Conservation (phyloP, 2,329 filamentous ascomycete species). For the Pseudocercospora pini-densiflorae region DNA sequence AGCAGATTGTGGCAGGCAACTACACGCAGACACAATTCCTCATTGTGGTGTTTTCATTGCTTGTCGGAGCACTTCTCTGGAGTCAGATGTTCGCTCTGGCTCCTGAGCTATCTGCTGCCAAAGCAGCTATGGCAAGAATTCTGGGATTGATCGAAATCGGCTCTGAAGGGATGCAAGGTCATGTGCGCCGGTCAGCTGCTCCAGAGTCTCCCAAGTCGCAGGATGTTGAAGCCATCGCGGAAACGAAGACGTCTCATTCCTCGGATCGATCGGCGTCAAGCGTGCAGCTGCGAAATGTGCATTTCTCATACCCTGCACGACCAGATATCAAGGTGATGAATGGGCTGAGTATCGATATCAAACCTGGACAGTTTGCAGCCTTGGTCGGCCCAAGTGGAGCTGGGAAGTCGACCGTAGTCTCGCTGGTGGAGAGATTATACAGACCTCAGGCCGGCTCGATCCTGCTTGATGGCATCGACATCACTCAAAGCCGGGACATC, state of each 20-base stretch:
- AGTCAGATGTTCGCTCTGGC: slow-evolving; percentile 76
- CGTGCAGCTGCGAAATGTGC: slow-evolving; percentile 48
- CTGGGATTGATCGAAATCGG: slow-evolving; percentile 47
- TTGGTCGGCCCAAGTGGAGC: slow-evolving; percentile 49
- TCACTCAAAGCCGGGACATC: slow-evolving; percentile 37
- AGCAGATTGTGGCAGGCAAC: slow-evolving; percentile 67
- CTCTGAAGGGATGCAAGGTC: slow-evolving; percentile 19
- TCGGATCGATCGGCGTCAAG: neutral
- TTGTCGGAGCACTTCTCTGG: slow-evolving; percentile 74
- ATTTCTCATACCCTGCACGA: slow-evolving; percentile 69
- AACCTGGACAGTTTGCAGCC: slow-evolving; percentile 46
- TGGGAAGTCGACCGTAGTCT: slow-evolving; percentile 48
- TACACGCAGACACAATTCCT: slow-evolving; percentile 72
- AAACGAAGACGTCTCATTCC: neutral
- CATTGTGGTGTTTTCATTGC: slow-evolving; percentile 71
- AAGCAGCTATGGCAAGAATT: slow-evolving; percentile 64
- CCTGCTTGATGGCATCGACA: slow-evolving; percentile 50
- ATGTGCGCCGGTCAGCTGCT: neutral
- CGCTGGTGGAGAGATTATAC: slow-evolving; percentile 57
- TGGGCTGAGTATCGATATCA: slow-evolving; percentile 36
- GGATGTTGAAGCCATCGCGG: neutral
- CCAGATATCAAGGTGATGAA: slow-evolving; percentile 62
- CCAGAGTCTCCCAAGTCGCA: neutral
- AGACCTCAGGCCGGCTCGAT: slow-evolving; percentile 68
- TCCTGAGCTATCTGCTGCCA: slow-evolving; percentile 71